A percentile compares a stretch with the other conserved stretches of the same genome.
These are phyloP conservation scores for Puccinia hordei DNA, from an alignment of 1,284 basidiomycete species.

Conservation along the genomic window DNA sequence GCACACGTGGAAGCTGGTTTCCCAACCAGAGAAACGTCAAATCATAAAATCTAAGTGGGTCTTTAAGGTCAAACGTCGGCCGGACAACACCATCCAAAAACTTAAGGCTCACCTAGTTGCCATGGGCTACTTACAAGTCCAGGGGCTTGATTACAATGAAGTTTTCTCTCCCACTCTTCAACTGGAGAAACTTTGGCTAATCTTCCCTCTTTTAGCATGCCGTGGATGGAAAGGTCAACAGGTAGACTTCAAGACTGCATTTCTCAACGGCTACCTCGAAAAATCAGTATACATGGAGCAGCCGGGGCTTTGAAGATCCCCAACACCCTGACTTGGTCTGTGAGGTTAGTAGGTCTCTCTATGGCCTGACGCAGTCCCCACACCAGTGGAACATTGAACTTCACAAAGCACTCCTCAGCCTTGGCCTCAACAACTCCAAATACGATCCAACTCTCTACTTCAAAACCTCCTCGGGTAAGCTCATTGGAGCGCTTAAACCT, in stretches of 20 bases:
- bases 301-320: no score
- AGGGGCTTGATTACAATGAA: no score
- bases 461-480: neutral
- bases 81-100: no score
- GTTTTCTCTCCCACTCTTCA: no score
- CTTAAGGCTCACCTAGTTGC: no score
- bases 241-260: no score
- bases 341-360: slow-evolving; percentile 18
- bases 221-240: slow-evolving; percentile 42
- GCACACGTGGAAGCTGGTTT: neutral
- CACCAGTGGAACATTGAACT: slow-evolving; percentile 33
- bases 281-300: no score
- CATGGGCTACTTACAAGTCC: no score
- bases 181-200: slow-evolving; percentile 41
- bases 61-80: no score
- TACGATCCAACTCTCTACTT: slow-evolving; percentile 43
- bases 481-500: neutral
- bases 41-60: slow-evolving; percentile 29
- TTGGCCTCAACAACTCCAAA: no score
- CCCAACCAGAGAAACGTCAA: neutral
- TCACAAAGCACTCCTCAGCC: neutral
- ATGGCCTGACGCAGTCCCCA: slow-evolving; percentile 46
- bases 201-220: slow-evolving; percentile 21
- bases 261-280: no score
- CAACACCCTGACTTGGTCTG: no score